Conservation (phyloP, 2,329 filamentous ascomycete genomes). For the Fusarium vanettenii region DNA sequence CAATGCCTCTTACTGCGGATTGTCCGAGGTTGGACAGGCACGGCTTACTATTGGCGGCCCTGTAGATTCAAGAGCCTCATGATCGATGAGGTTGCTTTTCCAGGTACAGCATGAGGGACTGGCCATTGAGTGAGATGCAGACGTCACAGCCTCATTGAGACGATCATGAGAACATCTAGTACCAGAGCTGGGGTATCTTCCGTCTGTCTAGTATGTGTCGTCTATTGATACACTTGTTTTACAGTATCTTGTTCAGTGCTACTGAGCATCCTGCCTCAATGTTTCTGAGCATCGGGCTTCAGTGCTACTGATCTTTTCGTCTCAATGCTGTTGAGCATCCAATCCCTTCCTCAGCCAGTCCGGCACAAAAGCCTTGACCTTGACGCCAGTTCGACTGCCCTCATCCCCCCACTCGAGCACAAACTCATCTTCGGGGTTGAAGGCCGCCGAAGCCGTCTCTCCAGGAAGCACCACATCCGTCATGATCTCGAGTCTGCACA, state of each 20-base stretch:
- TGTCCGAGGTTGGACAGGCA: neutral
- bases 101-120: neutral
- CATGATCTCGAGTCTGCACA: slow-evolving; percentile 93
- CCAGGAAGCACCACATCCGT: slow-evolving; percentile 80
- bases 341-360: slow-evolving; percentile 72
- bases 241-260: slow-evolving; percentile 4
- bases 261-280: neutral
- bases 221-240: slow-evolving; percentile 26
- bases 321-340: slow-evolving; percentile 38
- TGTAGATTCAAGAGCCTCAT: neutral
- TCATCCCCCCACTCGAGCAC: slow-evolving; percentile 64
- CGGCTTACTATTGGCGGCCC: neutral
- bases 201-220: neutral
- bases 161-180: neutral
- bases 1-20: neutral
- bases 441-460: slow-evolving; percentile 72
- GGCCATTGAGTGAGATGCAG: neutral
- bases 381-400: slow-evolving; percentile 52
- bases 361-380: slow-evolving; percentile 85
- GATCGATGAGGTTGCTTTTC: neutral
- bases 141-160: neutral
- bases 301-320: neutral
- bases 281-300: neutral
- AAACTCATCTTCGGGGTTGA: slow-evolving; percentile 71
- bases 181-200: slow-evolving; percentile 25